A percentile compares a stretch with the other conserved stretches of the same genome.
phyloP scores from a whole-genome alignment of 805 yeast species.

The Saccharomyces jurei region DNA sequence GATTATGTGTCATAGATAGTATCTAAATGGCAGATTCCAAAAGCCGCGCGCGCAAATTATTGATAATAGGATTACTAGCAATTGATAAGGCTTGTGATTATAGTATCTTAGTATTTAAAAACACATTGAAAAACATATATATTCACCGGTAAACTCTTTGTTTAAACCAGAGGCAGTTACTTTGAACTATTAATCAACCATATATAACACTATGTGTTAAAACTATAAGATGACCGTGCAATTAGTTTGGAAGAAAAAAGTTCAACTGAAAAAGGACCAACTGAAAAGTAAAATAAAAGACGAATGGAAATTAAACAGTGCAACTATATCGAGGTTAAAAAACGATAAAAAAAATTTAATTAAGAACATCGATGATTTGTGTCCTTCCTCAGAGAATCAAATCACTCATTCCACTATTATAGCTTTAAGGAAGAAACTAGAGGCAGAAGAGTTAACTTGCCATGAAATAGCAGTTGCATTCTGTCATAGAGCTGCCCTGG shows the following conservation, averaged over 20 bases:
- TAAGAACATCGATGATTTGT: conserved; percentile 8
- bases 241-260: conserved; percentile 12
- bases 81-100: background rate
- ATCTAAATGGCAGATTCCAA: background rate
- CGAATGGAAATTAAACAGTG: conserved; percentile 12
- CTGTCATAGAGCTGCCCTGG: conserved; percentile 48
- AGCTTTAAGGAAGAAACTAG: conserved; percentile 6
- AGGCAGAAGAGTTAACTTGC: conserved; percentile 3
- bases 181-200: background rate
- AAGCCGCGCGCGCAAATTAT: background rate
- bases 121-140: background rate
- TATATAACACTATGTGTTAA: background rate
- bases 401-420: conserved; percentile 15
- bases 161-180: background rate
- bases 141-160: background rate
- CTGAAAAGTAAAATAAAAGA: conserved; percentile 11
- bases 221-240: background rate
- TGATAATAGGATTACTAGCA: background rate
- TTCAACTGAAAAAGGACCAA: conserved; percentile 8
- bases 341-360: conserved; percentile 8
- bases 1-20: background rate
- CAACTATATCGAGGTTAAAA: conserved; percentile 5
- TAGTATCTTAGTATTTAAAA: background rate
- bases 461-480: conserved; percentile 33
- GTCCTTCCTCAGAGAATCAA: conserved; percentile 10